Evolutionary conservation across 1,284 basidiomycete species (phyloP).

Genomic region (Leccinum cinnamomeum): DNA sequence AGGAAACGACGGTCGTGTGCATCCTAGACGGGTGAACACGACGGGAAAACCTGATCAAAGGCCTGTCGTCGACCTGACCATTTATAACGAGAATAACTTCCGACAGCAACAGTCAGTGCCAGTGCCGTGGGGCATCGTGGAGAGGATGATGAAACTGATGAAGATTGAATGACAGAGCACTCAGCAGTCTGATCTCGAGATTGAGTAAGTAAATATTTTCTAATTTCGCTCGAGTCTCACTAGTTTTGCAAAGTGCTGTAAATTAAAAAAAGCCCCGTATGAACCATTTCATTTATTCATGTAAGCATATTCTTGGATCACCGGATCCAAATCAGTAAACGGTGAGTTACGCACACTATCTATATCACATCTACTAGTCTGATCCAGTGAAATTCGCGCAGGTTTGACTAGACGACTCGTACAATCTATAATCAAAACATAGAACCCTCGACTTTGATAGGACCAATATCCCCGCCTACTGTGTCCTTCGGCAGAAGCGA

Average conservation of each 20-base stretch:
- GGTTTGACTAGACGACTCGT: background rate
- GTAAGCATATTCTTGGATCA: too few relatives aligned
- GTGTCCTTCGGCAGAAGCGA: conserved; percentile 13
- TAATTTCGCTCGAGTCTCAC: too few relatives aligned
- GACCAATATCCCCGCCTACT: conserved; percentile 14
- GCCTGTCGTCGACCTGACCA: background rate
- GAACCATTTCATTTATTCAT: too few relatives aligned
- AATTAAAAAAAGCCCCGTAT: too few relatives aligned
- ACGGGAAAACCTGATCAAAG: background rate
- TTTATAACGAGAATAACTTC: background rate
- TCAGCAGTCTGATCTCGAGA: background rate
- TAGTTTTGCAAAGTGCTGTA: too few relatives aligned
- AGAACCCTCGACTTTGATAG: conserved; percentile 12
- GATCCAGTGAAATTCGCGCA: background rate
- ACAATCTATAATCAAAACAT: conserved; percentile 8
- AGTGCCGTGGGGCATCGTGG: background rate
- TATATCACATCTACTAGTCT: background rate
- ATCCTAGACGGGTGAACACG: background rate
- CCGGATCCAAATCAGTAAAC: too few relatives aligned
- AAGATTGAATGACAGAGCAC: background rate
- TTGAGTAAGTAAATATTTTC: too few relatives aligned
- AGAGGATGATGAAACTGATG: background rate
- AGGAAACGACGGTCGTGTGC: background rate
- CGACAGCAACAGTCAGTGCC: background rate
- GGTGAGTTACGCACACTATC: background rate